Evolutionary conservation across 768 basidiomycete genomes (phyloP).

Genomic region (Hemileccinum rubropunctum): DNA sequence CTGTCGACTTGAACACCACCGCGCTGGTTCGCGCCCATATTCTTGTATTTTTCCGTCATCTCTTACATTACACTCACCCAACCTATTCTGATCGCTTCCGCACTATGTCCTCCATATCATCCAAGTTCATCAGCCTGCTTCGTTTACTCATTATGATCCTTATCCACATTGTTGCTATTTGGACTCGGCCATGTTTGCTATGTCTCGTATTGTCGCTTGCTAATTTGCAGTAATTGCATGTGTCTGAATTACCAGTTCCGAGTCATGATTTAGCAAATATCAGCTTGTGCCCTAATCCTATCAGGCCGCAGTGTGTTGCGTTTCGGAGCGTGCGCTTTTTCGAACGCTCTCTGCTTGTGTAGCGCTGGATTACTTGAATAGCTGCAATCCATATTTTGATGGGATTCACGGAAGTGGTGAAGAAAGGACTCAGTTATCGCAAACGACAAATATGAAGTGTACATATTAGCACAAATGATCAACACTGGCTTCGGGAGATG

Average conservation of each 20-base stretch:
- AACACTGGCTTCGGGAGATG: too few relatives aligned
- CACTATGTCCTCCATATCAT: neutral
- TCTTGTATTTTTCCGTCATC: slow-evolving; percentile 1
- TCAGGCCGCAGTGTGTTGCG: too few relatives aligned
- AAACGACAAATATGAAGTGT: too few relatives aligned
- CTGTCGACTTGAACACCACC: neutral
- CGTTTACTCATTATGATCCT: neutral
- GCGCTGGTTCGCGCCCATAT: slow-evolving; percentile 15
- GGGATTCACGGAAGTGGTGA: too few relatives aligned
- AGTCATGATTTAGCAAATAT: too few relatives aligned
- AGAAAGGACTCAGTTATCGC: too few relatives aligned
- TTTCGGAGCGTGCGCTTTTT: too few relatives aligned
- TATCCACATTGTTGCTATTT: neutral
- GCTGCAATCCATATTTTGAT: too few relatives aligned
- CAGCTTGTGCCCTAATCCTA: too few relatives aligned
- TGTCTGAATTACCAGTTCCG: neutral
- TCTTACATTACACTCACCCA: slow-evolving; percentile 11
- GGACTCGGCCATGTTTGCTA: neutral
- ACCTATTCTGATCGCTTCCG: slow-evolving; percentile 10
- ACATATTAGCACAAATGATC: too few relatives aligned
- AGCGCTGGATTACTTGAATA: too few relatives aligned
- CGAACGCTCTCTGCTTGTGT: too few relatives aligned
- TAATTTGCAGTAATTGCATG: neutral
- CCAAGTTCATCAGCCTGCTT: neutral
- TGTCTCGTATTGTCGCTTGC: neutral